A percentile compares a stretch with the other conserved stretches of the same genome.
These are phyloP conservation scores for Acanthamoeba sp. DNA, from an alignment of 208 protist genomes.

Conservation along the genomic window DNA sequence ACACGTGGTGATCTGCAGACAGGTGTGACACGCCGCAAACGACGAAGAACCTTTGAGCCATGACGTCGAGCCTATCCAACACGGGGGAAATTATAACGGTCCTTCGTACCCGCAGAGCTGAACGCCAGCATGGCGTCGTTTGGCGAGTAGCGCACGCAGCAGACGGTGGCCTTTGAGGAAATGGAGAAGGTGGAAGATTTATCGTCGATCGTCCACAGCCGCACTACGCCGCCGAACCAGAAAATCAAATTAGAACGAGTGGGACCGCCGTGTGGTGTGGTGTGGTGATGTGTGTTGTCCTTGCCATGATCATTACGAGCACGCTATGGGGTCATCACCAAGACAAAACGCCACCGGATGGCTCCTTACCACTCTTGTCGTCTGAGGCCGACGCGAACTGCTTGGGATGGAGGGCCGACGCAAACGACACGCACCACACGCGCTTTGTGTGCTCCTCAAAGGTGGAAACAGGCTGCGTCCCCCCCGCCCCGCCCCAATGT, in stretches of 20 bases:
- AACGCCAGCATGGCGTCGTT: slow-evolving; percentile 10
- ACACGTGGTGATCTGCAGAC: neutral
- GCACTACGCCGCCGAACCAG: neutral
- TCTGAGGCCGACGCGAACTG: slow-evolving; percentile 29
- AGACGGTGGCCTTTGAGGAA: neutral
- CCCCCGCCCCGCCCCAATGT: no score
- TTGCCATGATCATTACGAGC: no score
- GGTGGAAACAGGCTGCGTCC: neutral
- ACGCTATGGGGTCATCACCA: no score
- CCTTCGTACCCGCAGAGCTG: neutral
- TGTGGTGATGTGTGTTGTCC: no score
- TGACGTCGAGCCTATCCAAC: no score
- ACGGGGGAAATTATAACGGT: no score
- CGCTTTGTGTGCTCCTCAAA: slow-evolving; percentile 38
- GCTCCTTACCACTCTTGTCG: neutral
- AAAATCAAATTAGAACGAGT: no score
- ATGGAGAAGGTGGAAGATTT: neutral
- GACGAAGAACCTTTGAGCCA: no score
- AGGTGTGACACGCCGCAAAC: no score
- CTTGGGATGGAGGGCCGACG: neutral
- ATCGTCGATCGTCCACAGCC: neutral
- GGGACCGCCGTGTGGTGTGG: no score
- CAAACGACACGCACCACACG: slow-evolving; percentile 31
- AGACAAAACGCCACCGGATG: neutral
- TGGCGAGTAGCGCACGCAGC: slow-evolving; percentile 15